Evolutionary conservation across 208 protist species (phyloP).

Genomic region (Crithidia brevicula): DNA sequence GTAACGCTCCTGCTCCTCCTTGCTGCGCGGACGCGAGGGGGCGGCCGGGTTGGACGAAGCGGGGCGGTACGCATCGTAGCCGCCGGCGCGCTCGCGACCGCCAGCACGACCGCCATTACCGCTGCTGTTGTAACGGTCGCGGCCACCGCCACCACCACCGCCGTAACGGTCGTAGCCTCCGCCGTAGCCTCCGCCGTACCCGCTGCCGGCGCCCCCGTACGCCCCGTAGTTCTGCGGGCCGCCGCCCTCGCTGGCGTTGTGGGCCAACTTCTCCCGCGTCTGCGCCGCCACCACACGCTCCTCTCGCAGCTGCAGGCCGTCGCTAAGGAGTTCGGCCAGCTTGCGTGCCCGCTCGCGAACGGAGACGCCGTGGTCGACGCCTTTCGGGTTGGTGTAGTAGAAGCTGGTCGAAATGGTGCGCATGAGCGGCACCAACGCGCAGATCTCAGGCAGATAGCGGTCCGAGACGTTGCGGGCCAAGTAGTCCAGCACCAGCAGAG

Average conservation of each 20-base stretch:
- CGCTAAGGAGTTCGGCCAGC: constrained; percentile 80
- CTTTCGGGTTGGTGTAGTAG: constrained; percentile 87
- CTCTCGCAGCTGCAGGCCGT: constrained; percentile 75
- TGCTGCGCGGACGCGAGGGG: constrained; percentile 40
- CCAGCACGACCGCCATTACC: constrained; percentile 1
- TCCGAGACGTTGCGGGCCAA: constrained; percentile 78
- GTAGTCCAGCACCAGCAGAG: constrained; percentile 86
- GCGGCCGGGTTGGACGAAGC: constrained; percentile 9
- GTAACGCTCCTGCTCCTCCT: constrained; percentile 86
- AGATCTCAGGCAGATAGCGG: constrained; percentile 70
- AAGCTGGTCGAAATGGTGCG: constrained; percentile 79
- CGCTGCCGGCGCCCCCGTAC: constrained; percentile 29
- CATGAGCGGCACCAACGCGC: constrained; percentile 65
- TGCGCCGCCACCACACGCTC: constrained; percentile 74
- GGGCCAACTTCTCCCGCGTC: constrained; percentile 72
- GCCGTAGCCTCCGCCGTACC: constrained; percentile 25
- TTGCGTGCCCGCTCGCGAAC: constrained; percentile 87
- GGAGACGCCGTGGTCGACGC: constrained; percentile 88
- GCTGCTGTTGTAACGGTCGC: constrained; percentile 3
- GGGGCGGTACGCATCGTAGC: constrained; percentile 35
- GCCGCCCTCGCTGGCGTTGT: constrained; percentile 43
- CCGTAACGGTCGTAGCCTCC: constrained; percentile 9
- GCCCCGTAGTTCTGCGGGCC: constrained; percentile 31
- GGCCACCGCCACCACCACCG: constrained; percentile 13
- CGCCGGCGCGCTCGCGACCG: constrained; percentile 26